phyloP scores from a whole-genome alignment of 331 rosid genomes.

The Phaseolus coccineus region DNA sequence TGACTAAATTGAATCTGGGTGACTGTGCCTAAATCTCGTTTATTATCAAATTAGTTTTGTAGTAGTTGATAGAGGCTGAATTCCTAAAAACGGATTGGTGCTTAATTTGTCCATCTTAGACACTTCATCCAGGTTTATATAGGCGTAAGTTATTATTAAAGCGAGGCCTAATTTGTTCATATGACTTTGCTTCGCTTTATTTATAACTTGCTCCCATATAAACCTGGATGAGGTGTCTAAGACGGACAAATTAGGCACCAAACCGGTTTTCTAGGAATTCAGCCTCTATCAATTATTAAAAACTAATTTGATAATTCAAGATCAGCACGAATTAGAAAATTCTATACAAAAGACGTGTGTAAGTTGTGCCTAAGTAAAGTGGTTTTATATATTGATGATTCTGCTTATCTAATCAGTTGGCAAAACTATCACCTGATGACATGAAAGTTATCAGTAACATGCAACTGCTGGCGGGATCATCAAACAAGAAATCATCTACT shows the following conservation, averaged over 20 bases:
- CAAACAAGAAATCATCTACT: slow-evolving; percentile 56
- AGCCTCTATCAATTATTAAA: slow-evolving; percentile 10
- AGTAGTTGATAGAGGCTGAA: slow-evolving; percentile 12
- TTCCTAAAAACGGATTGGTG: slow-evolving; percentile 26
- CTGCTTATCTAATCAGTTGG: slow-evolving; percentile 66
- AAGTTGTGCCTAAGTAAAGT: slow-evolving; percentile 25
- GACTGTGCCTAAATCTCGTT: neutral
- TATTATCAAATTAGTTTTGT: slow-evolving; percentile 2
- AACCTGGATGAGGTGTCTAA: slow-evolving; percentile 26
- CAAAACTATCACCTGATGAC: slow-evolving; percentile 79
- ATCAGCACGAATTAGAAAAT: neutral
- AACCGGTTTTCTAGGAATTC: slow-evolving; percentile 18
- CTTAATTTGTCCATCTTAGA: slow-evolving; percentile 24
- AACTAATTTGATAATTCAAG: slow-evolving; percentile 14
- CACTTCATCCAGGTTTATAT: slow-evolving; percentile 28
- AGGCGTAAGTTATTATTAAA: slow-evolving; percentile 19
- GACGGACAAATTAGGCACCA: slow-evolving; percentile 21
- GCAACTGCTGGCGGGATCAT: slow-evolving; percentile 71
- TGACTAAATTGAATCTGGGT: slow-evolving; percentile 22
- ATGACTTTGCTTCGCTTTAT: slow-evolving; percentile 5
- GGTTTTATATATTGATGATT: slow-evolving; percentile 32
- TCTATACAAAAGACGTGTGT: slow-evolving; percentile 16
- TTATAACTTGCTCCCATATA: slow-evolving; percentile 24
- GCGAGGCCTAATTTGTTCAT: neutral
- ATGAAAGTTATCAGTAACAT: slow-evolving; percentile 84